Percentiles rank a stretch among this genome's conserved stretches.
Conservation (phyloP, 1,284 basidiomycete genomes). For the Ceratobasidium sp. region DNA sequence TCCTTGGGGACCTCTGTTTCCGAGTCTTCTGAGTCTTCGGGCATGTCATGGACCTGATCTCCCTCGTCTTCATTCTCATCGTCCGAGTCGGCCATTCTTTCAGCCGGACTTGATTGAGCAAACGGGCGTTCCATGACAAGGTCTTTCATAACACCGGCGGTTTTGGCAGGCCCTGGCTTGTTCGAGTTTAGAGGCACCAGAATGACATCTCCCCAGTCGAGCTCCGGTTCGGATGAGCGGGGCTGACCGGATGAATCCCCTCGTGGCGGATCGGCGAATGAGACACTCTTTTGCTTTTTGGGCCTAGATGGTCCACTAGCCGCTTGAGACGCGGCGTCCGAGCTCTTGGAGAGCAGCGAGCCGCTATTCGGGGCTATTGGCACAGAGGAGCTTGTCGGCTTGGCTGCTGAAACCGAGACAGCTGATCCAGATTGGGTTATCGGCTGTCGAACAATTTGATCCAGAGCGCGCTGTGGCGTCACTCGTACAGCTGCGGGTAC, state of each 20-base stretch:
- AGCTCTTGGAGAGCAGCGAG: neutral
- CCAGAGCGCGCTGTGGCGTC: constrained; percentile 11
- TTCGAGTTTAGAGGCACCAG: constrained; percentile 56
- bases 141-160: constrained; percentile 50
- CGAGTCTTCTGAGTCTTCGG: constrained; percentile 59
- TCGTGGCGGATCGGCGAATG: constrained; percentile 60
- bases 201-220: constrained; percentile 62
- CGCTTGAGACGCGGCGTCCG: neutral
- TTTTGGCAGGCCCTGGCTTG: constrained; percentile 51
- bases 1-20: constrained; percentile 47
- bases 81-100: constrained; percentile 13
- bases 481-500: neutral
- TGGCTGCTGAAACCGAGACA: neutral
- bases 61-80: constrained; percentile 9
- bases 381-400: neutral
- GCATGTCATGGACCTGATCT: constrained; percentile 46
- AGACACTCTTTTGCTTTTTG: constrained; percentile 65
- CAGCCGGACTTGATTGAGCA: neutral
- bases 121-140: constrained; percentile 43
- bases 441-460: neutral
- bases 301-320: constrained; percentile 21
- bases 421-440: neutral
- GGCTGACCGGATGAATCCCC: constrained; percentile 37
- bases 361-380: neutral
- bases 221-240: neutral